A percentile compares a stretch with the other conserved stretches of the same genome.
phyloP scores from a whole-genome alignment of 257 asterid species.

The Lycium ferocissimum region DNA sequence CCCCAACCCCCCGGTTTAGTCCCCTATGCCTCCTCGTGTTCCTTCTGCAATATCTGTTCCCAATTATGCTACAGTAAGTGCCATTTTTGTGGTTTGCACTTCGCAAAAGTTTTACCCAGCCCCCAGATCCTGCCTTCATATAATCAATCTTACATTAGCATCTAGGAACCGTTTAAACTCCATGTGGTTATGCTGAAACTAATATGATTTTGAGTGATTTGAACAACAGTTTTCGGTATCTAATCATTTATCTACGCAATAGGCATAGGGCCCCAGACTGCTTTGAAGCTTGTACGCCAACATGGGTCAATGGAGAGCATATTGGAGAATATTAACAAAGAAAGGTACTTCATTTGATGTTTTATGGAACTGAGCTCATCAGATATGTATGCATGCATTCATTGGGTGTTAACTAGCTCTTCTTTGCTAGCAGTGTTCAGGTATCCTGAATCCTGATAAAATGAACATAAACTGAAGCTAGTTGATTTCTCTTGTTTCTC shows the following conservation, averaged over 20 bases:
- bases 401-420: neutral
- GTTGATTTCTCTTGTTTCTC: constrained; percentile 3
- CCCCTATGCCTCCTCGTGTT: neutral
- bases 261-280: constrained; percentile 97
- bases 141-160: neutral
- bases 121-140: neutral
- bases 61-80: neutral
- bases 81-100: neutral
- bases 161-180: neutral
- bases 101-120: neutral
- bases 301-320: constrained; percentile 89
- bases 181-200: neutral
- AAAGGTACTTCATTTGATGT: constrained; percentile 63
- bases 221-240: neutral
- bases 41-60: neutral
- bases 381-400: constrained; percentile 7
- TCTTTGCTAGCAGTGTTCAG: neutral
- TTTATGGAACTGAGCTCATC: constrained; percentile 16
- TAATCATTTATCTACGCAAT: constrained; percentile 31
- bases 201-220: neutral
- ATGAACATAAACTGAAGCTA: neutral
- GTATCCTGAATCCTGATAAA: constrained; percentile 20
- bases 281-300: constrained; percentile 92
- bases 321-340: constrained; percentile 88
- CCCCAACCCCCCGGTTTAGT: neutral